These are phyloP conservation scores for Plantago major DNA, from an alignment of 257 asterid genomes.

Conservation along the genomic window DNA sequence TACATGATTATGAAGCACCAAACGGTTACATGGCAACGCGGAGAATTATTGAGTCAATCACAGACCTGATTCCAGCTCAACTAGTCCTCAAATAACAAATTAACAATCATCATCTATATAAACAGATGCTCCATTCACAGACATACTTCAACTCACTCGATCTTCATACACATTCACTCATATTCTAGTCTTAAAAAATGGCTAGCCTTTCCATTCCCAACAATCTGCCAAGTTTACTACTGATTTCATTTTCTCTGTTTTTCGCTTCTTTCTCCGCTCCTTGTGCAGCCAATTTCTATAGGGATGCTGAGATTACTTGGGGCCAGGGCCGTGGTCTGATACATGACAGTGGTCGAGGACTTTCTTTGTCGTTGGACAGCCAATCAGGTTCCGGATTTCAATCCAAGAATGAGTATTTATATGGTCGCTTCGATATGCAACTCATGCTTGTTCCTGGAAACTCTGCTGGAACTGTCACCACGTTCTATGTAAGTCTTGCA, in stretches of 20 bases:
- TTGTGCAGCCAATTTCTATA: constrained; percentile 36
- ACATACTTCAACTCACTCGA: no score
- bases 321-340: constrained; percentile 51
- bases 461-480: constrained; percentile 57
- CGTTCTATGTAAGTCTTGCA: constrained; percentile 37
- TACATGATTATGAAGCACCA: no score
- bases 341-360: constrained; percentile 36
- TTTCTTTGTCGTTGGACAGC: constrained; percentile 32
- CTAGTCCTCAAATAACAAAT: no score
- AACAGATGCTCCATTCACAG: no score
- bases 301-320: constrained; percentile 35
- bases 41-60: no score
- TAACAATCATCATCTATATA: no score
- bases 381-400: constrained; percentile 49
- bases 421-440: constrained; percentile 43
- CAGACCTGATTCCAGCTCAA: no score
- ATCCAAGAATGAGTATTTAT: constrained; percentile 37
- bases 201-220: background rate
- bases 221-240: no score
- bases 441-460: constrained; percentile 41
- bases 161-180: no score
- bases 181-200: background rate
- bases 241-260: constrained; percentile 11
- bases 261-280: constrained; percentile 23
- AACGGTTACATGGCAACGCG: no score